phyloP scores from a whole-genome alignment of 2,329 filamentous ascomycete species.

The Trichoderma koningiopsis region DNA sequence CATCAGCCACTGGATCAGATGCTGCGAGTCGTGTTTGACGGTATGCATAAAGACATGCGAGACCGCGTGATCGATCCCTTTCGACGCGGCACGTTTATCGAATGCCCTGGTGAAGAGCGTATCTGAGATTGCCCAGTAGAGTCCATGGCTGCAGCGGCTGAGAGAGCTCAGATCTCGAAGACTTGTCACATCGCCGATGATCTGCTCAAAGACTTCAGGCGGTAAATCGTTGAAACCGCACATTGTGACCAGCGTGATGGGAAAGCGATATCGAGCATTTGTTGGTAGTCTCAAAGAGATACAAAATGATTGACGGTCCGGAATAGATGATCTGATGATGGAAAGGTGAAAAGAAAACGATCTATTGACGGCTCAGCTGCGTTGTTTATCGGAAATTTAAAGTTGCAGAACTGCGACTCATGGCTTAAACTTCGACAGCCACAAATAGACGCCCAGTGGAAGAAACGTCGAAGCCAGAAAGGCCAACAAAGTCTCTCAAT shows the following conservation, averaged over 20 bases:
- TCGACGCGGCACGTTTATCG: not conserved
- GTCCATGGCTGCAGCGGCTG: not conserved
- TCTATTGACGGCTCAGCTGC: not conserved
- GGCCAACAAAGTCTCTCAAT: not conserved
- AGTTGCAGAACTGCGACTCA: not conserved
- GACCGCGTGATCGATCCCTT: not conserved
- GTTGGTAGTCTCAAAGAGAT: not conserved
- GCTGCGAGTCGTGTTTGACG: slow-evolving; percentile 14
- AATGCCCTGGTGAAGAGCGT: not conserved
- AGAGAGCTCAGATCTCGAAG: slow-evolving; percentile 2
- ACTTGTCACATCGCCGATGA: not conserved
- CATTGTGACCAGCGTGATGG: not conserved
- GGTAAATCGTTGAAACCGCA: not conserved
- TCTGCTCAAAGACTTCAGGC: not conserved
- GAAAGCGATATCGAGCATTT: not conserved
- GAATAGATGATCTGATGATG: not conserved
- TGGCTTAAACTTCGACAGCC: not conserved
- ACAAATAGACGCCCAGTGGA: not conserved
- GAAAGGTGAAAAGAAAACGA: not conserved
- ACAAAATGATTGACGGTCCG: too few species aligned
- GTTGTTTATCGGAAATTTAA: not conserved
- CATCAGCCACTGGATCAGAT: slow-evolving; percentile 15
- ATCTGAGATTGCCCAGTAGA: slow-evolving; percentile 10
- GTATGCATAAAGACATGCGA: slow-evolving; percentile 1
- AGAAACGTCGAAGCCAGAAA: not conserved